phyloP scores from a whole-genome alignment of 2,329 filamentous ascomycete species.

The Boeremia exigua region DNA sequence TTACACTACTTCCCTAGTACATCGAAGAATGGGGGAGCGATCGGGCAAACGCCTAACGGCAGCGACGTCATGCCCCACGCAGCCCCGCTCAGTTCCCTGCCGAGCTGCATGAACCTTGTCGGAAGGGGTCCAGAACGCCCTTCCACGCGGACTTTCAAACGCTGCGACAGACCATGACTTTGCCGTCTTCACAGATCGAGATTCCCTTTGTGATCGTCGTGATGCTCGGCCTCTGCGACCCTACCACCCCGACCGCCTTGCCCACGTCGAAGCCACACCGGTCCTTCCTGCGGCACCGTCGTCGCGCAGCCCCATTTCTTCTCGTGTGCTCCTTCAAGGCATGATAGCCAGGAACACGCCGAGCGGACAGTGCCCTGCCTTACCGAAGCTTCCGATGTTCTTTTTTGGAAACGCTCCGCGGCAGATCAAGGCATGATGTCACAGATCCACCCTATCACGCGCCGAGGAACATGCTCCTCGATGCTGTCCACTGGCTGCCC shows the following conservation, averaged over 20 bases:
- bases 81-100: background rate
- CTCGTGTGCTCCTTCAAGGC: constrained; percentile 4
- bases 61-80: constrained; percentile 23
- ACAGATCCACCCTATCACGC: constrained; percentile 3
- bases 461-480: background rate
- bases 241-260: background rate
- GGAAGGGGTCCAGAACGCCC: constrained; percentile 15
- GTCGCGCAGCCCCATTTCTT: constrained; percentile 2
- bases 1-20: constrained; percentile 6
- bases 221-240: constrained; percentile 7
- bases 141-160: constrained; percentile 23
- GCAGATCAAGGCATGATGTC: constrained; percentile 10
- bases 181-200: constrained; percentile 16
- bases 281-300: constrained; percentile 8
- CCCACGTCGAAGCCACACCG: constrained; percentile 7
- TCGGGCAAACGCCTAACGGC: constrained; percentile 18
- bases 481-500: background rate
- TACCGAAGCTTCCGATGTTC: constrained; percentile 9
- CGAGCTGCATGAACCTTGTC: constrained; percentile 26
- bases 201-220: constrained; percentile 20
- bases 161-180: constrained; percentile 15
- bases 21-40: constrained; percentile 26
- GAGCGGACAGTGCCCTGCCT: constrained; percentile 7
- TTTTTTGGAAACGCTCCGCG: background rate
- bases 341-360: constrained; percentile 13